These are phyloP conservation scores for Schoenoplectus triqueter DNA, from an alignment of 202 grass and related monocot genomes.

Conservation along the genomic window DNA sequence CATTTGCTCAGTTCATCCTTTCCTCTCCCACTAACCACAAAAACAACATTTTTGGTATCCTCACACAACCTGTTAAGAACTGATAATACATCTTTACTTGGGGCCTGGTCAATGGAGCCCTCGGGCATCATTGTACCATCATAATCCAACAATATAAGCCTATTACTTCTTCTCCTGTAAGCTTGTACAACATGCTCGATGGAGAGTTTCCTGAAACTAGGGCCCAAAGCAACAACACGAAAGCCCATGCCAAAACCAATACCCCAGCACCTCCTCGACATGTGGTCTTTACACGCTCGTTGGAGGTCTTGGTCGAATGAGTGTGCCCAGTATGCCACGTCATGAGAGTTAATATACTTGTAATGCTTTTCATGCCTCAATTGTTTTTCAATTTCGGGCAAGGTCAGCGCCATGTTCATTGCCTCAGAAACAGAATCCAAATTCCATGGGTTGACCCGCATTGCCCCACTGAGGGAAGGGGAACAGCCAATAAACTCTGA, in stretches of 20 bases:
- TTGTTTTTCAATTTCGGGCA: conserved; percentile 69
- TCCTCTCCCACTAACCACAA: conserved; percentile 84
- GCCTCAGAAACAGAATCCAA: conserved; percentile 81
- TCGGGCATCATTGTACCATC: conserved; percentile 87
- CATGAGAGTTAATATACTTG: conserved; percentile 90
- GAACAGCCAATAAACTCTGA: conserved; percentile 96
- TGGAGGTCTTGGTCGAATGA: conserved; percentile 95
- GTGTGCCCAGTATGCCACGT: conserved; percentile 81
- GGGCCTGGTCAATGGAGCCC: conserved; percentile 64
- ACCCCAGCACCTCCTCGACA: conserved; percentile 84
- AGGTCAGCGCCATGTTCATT: conserved; percentile 65
- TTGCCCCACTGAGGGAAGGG: conserved; percentile 80
- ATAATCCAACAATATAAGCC: conserved; percentile 89
- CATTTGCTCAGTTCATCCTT: conserved; percentile 88
- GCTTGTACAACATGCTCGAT: conserved; percentile 77
- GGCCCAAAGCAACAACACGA: conserved; percentile 86
- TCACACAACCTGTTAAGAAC: conserved; percentile 74
- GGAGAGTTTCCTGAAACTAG: conserved; percentile 79
- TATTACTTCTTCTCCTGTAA: conserved; percentile 51
- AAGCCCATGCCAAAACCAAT: conserved; percentile 99
- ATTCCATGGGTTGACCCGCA: conserved; percentile 92
- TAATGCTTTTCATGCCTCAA: conserved; percentile 97
- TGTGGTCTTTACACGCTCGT: conserved; percentile 91
- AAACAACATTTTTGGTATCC: conserved; percentile 90
- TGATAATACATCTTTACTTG: conserved; percentile 72